phyloP scores from a whole-genome alignment of 345 rosid genomes.

The Odontarrhena argentea region DNA sequence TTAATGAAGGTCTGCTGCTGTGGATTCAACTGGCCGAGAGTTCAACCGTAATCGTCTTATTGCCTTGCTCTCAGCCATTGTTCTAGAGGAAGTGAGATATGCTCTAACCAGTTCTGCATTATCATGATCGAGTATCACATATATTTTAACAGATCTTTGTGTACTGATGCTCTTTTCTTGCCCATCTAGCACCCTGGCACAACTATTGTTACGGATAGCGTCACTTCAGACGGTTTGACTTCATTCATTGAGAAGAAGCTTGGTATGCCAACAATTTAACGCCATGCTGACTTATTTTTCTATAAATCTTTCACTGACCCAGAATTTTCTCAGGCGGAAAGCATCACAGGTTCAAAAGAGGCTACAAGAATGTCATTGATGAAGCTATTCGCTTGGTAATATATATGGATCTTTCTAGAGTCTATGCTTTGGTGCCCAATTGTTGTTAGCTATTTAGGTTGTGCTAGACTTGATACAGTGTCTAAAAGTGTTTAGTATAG shows the following conservation, averaged over 20 bases:
- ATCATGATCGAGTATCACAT: slow-evolving; percentile 19
- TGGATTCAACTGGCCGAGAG: slow-evolving; percentile 86
- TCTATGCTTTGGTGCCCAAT: slow-evolving; percentile 6
- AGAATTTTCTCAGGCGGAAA: slow-evolving; percentile 65
- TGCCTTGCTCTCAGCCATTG: slow-evolving; percentile 91
- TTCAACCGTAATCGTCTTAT: slow-evolving; percentile 91
- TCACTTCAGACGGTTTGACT: slow-evolving; percentile 94
- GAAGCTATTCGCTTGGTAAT: slow-evolving; percentile 93
- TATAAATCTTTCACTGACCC: slow-evolving; percentile 19
- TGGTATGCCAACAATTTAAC: slow-evolving; percentile 51
- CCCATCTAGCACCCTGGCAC: slow-evolving; percentile 86
- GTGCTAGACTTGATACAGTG: slow-evolving; percentile 17
- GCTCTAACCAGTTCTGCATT: slow-evolving; percentile 7
- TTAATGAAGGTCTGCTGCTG: slow-evolving; percentile 90
- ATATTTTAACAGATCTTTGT: slow-evolving; percentile 5
- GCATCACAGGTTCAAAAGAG: slow-evolving; percentile 96
- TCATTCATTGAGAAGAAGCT: slow-evolving; percentile 87
- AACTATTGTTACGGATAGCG: slow-evolving; percentile 95
- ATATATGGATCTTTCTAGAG: slow-evolving; percentile 13
- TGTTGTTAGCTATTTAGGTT: slow-evolving; percentile 15
- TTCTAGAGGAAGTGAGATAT: slow-evolving; percentile 84
- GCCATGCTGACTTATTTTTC: slow-evolving; percentile 1
- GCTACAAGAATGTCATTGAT: slow-evolving; percentile 95
- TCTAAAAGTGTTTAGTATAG: slow-evolving; percentile 1
- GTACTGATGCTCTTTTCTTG: slow-evolving; percentile 14